Base-by-base conservation (phyloP, 1,284 basidiomycete genomes). In the Tylopilus sp. region DNA sequence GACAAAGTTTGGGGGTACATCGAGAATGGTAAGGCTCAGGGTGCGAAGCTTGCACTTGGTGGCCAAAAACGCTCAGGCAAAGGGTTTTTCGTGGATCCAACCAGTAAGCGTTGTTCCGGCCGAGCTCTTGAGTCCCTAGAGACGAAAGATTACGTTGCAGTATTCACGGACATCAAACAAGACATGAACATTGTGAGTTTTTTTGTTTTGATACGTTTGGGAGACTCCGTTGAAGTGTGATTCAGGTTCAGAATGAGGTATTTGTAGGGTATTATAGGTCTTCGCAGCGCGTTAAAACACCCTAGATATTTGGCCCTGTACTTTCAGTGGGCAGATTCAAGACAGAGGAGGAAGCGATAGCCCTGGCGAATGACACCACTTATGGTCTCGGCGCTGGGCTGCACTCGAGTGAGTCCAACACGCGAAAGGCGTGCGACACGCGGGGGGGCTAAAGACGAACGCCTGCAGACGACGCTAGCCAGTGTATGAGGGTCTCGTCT, bases 1-100 rank as follows among this genome's bases (percentile, higher is more conserved):
- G 91, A 97, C 68, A 87, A 88, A 58, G 83, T 98, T 46, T 86
- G 92, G 80, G 72, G 73, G 14, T 97, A 94, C 69, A 94, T 99
- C 60, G 87, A 94, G 59, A 76, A 78, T 1, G 95, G 94, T 30
- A 91, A 89, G 69, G 65, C 80, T 56, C 84, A 90, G 63, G 94
- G 94, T 17, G 94, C 94, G 18, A 87, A 80, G 57, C 71, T 86
- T 20, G 71, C 83, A 30, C 73, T 90, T 7, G 95, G 95, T 28
- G 95, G 94, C 21, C 75, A 80, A 62, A 88, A 83, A 67, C 75
- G 84, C 57, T 48, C 72, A 1, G 77, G 77, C 4, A 85, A 83
- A 64, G 88, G 88, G 10, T 91, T 76, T 63, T 91, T 75, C 62
- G 80, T 89, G 28, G 82, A 88, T 60, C 84, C 88, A 41, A 89